phyloP scores from a whole-genome alignment of 805 yeast species.

The Kuraishia piskuri region DNA sequence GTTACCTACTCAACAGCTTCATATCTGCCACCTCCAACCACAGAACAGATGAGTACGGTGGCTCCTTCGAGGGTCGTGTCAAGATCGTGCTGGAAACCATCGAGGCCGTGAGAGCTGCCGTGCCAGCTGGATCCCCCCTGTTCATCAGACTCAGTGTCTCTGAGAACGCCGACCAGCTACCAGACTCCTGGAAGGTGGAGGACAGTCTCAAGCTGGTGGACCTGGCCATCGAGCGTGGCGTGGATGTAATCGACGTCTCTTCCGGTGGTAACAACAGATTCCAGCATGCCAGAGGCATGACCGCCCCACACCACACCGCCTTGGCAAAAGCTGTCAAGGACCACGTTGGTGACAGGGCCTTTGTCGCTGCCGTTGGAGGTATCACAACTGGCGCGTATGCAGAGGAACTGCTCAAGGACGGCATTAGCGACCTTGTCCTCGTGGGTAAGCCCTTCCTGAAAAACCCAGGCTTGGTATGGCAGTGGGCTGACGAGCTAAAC shows the following conservation, averaged over 20 bases:
- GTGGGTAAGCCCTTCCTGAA: constrained; percentile 37
- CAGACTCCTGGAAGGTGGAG: constrained; percentile 32
- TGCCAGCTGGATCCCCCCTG: constrained; percentile 34
- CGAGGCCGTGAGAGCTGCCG: constrained; percentile 33
- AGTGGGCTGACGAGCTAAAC: constrained; percentile 35
- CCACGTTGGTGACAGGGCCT: constrained; percentile 31
- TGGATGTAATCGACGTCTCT: constrained; percentile 46
- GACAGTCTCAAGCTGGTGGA: constrained; percentile 34
- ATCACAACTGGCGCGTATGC: constrained; percentile 28
- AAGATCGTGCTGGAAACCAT: constrained; percentile 22
- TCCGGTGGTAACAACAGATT: constrained; percentile 38
- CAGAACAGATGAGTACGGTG: constrained; percentile 22
- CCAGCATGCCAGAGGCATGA: constrained; percentile 19
- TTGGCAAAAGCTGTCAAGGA: constrained; percentile 33
- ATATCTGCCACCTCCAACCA: constrained; percentile 13
- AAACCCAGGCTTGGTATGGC: constrained; percentile 39
- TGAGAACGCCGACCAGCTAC: constrained; percentile 28
- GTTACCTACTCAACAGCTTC: constrained; percentile 19
- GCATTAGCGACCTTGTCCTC: constrained; percentile 37
- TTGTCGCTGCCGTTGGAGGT: constrained; percentile 41
- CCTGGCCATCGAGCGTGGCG: constrained; percentile 30
- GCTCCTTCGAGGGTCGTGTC: constrained; percentile 20
- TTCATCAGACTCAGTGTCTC: constrained; percentile 39
- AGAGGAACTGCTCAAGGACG: constrained; percentile 30
- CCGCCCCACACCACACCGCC: constrained; percentile 26